Conservation (phyloP, 768 basidiomycete species). For the Crucibulum laeve region DNA sequence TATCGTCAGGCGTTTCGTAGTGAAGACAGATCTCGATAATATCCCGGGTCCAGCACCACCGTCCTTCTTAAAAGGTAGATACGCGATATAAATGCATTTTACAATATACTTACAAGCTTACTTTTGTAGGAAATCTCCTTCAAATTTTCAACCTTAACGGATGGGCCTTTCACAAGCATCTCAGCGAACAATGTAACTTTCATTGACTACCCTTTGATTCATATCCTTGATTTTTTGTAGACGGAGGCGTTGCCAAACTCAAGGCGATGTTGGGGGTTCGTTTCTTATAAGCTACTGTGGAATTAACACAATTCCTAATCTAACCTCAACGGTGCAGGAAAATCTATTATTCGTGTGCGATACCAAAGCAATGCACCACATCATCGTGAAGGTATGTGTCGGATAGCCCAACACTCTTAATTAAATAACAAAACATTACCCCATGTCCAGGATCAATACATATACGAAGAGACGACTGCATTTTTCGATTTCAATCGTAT, state of each 20-base stretch:
- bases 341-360: slow-evolving; percentile 30
- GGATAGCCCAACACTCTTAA: not conserved
- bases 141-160: slow-evolving; percentile 26
- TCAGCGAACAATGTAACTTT: slow-evolving; percentile 26
- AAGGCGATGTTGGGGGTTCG: slow-evolving; percentile 30
- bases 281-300: too few relatives aligned
- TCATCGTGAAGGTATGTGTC: slow-evolving; percentile 28
- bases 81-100: too few relatives aligned
- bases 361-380: slow-evolving; percentile 29
- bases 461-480: slow-evolving; percentile 20
- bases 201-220: not conserved
- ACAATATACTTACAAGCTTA: too few relatives aligned
- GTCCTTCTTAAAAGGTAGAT: too few relatives aligned
- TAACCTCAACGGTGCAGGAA: too few relatives aligned
- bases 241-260: slow-evolving; percentile 26
- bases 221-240: slow-evolving; percentile 9
- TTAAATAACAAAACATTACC: not conserved
- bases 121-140: slow-evolving; percentile 31
- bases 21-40: too few relatives aligned
- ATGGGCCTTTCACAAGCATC: slow-evolving; percentile 30
- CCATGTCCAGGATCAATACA: slow-evolving; percentile 21
- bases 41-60: too few relatives aligned
- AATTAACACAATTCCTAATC: too few relatives aligned
- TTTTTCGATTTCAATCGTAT: slow-evolving; percentile 11
- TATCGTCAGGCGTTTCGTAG: too few relatives aligned